Conservation (phyloP, 495 filamentous ascomycete species). For the Margaritispora aquatica region DNA sequence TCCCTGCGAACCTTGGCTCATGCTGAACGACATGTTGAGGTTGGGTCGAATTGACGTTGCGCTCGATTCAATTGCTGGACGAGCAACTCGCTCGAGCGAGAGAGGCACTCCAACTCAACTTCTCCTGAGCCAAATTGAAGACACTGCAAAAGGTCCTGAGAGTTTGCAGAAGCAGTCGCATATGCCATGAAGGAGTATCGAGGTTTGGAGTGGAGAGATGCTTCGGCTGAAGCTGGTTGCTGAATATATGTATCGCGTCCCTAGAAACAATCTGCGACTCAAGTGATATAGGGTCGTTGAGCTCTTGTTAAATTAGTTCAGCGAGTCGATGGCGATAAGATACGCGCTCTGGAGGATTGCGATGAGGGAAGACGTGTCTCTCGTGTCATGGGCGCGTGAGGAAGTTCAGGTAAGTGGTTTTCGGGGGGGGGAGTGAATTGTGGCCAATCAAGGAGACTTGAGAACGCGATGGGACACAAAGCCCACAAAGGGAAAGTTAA, state of each 20-base stretch:
- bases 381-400: conserved; percentile 18
- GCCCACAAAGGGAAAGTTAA: neutral
- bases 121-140: conserved; percentile 17
- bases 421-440: neutral
- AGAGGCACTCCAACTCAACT: conserved; percentile 11
- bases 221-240: neutral
- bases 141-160: conserved; percentile 19
- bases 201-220: neutral
- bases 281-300: neutral
- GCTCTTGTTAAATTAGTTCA: neutral
- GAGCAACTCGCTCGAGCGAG: conserved; percentile 12
- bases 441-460: neutral
- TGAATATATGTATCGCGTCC: conserved; percentile 5
- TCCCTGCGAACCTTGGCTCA: conserved; percentile 24
- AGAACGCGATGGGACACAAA: conserved; percentile 3
- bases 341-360: conserved; percentile 11
- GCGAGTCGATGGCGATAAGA: conserved; percentile 9
- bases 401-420: conserved; percentile 18
- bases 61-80: conserved; percentile 16
- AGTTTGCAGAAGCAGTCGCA: conserved; percentile 18
- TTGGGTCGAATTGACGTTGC: conserved; percentile 1
- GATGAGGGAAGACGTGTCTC: conserved; percentile 14
- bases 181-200: conserved; percentile 17
- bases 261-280: neutral
- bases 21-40: conserved; percentile 25